Conservation (phyloP, 495 filamentous ascomycete genomes). For the Friedmanniomyces endolithicus region DNA sequence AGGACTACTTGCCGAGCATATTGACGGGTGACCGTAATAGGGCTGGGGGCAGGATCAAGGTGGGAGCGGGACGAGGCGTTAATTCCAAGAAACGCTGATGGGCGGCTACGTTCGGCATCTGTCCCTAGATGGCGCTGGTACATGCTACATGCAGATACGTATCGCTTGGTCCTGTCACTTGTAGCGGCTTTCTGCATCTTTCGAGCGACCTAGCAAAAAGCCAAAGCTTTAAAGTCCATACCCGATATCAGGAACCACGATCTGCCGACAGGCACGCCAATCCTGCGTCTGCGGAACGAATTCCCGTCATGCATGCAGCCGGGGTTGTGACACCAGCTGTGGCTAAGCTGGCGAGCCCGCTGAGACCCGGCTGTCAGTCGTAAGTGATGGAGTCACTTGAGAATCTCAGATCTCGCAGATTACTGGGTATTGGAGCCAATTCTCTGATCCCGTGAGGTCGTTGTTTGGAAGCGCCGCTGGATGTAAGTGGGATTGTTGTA, state of each 20-base stretch:
- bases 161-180: too few species aligned
- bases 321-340: neutral
- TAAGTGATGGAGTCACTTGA: neutral
- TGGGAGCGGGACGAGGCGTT: conserved; percentile 77
- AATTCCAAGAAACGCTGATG: conserved; percentile 62
- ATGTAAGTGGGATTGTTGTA: neutral
- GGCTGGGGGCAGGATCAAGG: conserved; percentile 52
- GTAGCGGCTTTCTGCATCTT: too few species aligned
- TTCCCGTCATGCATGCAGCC: neutral
- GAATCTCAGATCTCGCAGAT: neutral
- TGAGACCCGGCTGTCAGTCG: neutral
- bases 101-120: neutral
- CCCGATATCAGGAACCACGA: too few species aligned
- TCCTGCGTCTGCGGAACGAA: neutral
- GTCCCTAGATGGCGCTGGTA: too few species aligned
- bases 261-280: neutral
- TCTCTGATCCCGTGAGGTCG: neutral
- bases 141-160: too few species aligned
- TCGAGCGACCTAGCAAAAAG: too few species aligned
- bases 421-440: neutral
- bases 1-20: conserved; percentile 81
- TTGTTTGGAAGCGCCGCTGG: neutral
- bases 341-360: neutral
- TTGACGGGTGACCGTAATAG: conserved; percentile 62
- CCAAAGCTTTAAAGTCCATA: too few species aligned